Percentiles rank a stretch among this genome's conserved stretches.
These are phyloP conservation scores for Butyriboletus appendiculatus DNA, from an alignment of 1,284 basidiomycete species.

Conservation along the genomic window DNA sequence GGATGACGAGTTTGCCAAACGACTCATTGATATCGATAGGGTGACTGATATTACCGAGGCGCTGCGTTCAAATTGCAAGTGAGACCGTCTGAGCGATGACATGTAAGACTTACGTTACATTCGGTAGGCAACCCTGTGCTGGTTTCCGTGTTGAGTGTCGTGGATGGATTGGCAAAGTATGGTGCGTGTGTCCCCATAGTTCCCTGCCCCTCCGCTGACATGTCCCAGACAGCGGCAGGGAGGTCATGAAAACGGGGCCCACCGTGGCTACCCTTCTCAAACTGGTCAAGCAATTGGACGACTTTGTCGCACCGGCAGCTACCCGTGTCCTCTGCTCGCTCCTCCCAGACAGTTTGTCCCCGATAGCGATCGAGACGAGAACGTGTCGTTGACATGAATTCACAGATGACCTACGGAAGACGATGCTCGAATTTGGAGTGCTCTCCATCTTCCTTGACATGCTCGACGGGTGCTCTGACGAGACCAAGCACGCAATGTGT, in stretches of 20 bases:
- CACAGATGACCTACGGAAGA: slow-evolving; percentile 21
- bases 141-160: slow-evolving; percentile 24
- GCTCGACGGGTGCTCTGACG: slow-evolving; percentile 23
- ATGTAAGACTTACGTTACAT: not conserved
- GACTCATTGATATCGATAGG: slow-evolving; percentile 14
- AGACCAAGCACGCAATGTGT: slow-evolving; percentile 17
- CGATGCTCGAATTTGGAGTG: slow-evolving; percentile 18
- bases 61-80: slow-evolving; percentile 21
- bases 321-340: slow-evolving; percentile 27
- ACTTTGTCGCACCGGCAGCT: slow-evolving; percentile 35
- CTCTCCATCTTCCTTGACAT: slow-evolving; percentile 23
- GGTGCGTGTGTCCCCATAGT: slow-evolving; percentile 5
- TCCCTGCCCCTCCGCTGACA: not conserved
- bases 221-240: slow-evolving; percentile 9
- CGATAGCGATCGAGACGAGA: not conserved
- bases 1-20: slow-evolving; percentile 10
- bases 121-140: slow-evolving; percentile 18
- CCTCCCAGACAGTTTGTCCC: slow-evolving; percentile 24
- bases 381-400: not conserved
- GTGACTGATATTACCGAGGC: slow-evolving; percentile 24
- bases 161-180: slow-evolving; percentile 22
- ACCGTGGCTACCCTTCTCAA: slow-evolving; percentile 22
- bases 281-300: slow-evolving; percentile 22
- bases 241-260: slow-evolving; percentile 4
- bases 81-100: not conserved